Evolutionary conservation across 2,329 filamentous ascomycete species (phyloP).

Genomic region (Huntiella savannae): DNA sequence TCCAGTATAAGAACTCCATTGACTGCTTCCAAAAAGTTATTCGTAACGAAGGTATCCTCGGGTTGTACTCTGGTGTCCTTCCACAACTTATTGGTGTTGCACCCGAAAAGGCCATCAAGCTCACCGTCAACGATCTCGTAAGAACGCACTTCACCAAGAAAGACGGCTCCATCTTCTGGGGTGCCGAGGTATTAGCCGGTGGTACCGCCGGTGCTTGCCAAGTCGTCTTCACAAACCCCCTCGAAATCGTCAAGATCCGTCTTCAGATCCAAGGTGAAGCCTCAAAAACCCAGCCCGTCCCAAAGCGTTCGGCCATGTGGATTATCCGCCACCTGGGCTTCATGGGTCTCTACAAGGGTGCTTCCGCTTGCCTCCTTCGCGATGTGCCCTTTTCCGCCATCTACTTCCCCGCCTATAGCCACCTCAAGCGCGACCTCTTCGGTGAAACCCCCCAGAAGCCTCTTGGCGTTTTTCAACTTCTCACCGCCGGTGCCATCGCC

Average conservation of each 20-base stretch:
- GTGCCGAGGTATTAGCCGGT: slow-evolving; percentile 68
- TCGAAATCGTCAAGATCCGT: slow-evolving; percentile 98
- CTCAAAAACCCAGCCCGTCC: slow-evolving; percentile 53
- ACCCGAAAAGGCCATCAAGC: slow-evolving; percentile 98
- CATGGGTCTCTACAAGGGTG: slow-evolving; percentile 89
- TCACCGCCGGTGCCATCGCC: slow-evolving; percentile 85
- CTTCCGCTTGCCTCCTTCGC: slow-evolving; percentile 78
- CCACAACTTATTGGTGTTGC: slow-evolving; percentile 94
- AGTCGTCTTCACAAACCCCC: slow-evolving; percentile 88
- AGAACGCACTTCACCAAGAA: slow-evolving; percentile 57
- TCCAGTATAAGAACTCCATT: slow-evolving; percentile 89
- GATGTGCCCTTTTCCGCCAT: slow-evolving; percentile 97
- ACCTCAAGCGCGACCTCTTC: slow-evolving; percentile 85
- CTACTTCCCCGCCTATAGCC: slow-evolving; percentile 93
- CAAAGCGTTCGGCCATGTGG: slow-evolving; percentile 89
- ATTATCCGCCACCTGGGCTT: slow-evolving; percentile 91
- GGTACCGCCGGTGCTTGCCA: slow-evolving; percentile 82
- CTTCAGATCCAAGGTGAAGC: slow-evolving; percentile 95
- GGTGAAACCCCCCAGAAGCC: slow-evolving; percentile 76
- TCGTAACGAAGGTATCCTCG: slow-evolving; percentile 73
- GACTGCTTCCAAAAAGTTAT: slow-evolving; percentile 91
- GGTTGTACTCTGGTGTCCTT: slow-evolving; percentile 83
- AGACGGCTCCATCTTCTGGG: slow-evolving; percentile 49
- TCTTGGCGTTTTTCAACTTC: slow-evolving; percentile 73
- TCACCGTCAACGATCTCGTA: slow-evolving; percentile 92